These are phyloP conservation scores for Geotrichum citri-aurantii DNA, from an alignment of 1,139 yeast genomes.

Conservation along the genomic window DNA sequence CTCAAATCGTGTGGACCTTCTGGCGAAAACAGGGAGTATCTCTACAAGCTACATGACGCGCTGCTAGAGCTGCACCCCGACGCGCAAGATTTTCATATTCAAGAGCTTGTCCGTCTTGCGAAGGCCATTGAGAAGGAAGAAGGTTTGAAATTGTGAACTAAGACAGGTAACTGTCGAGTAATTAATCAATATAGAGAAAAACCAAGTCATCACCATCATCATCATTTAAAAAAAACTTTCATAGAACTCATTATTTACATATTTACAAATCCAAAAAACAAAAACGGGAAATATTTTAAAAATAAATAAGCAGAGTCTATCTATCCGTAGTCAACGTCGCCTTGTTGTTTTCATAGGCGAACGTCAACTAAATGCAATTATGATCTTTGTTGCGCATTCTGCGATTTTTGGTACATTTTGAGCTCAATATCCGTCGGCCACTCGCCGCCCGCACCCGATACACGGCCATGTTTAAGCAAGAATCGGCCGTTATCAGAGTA, in stretches of 20 bases:
- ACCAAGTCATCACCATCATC: background rate
- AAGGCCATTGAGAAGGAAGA: constrained; percentile 16
- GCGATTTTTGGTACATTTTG: constrained; percentile 18
- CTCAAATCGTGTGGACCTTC: constrained; percentile 63
- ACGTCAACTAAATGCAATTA: background rate
- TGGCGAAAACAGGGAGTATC: constrained; percentile 72
- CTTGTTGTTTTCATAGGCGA: background rate
- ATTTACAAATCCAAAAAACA: background rate
- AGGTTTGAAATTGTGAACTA: background rate
- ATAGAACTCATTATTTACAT: background rate
- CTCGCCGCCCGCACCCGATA: constrained; percentile 20
- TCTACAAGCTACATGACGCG: constrained; percentile 44
- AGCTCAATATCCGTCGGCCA: constrained; percentile 33
- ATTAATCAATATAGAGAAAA: no score
- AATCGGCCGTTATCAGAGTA: constrained; percentile 29
- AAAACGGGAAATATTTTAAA: background rate
- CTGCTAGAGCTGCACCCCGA: constrained; percentile 40
- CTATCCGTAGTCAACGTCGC: background rate
- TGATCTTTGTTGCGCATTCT: background rate
- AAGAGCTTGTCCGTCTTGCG: constrained; percentile 32
- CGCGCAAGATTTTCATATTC: constrained; percentile 36
- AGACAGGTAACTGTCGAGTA: no score
- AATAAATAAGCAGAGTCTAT: background rate
- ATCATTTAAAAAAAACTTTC: background rate
- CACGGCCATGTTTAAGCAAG: constrained; percentile 28